phyloP scores from a whole-genome alignment of 2,329 filamentous ascomycete species.

The Aschersonia sp. region DNA sequence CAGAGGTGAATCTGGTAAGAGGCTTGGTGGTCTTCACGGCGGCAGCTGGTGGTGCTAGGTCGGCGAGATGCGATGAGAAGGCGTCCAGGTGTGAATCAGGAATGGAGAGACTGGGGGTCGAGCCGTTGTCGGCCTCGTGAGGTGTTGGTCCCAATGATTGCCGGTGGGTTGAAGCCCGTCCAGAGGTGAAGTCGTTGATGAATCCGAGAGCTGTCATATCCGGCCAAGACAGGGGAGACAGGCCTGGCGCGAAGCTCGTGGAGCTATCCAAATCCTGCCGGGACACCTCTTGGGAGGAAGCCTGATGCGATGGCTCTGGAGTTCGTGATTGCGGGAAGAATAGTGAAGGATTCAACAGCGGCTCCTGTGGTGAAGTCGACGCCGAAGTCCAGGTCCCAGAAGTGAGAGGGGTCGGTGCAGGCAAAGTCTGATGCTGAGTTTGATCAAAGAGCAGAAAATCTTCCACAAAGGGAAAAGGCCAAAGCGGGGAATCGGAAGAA shows the following conservation, averaged over 20 bases:
- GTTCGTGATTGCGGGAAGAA: background rate
- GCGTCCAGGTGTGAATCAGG: too few relatives aligned
- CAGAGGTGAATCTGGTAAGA: background rate
- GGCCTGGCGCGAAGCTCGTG: background rate
- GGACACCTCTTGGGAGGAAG: background rate
- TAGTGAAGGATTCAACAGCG: background rate
- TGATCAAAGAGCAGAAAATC: slow-evolving; percentile 1
- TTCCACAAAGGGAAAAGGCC: background rate
- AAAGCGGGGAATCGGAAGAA: background rate
- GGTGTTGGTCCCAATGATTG: background rate
- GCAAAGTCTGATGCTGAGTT: background rate
- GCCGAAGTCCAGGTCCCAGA: background rate
- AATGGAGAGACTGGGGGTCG: too few relatives aligned
- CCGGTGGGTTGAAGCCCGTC: background rate
- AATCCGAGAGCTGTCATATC: slow-evolving; percentile 3
- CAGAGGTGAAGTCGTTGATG: slow-evolving; percentile 1
- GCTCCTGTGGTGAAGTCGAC: background rate
- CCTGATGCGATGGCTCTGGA: background rate
- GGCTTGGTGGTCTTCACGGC: background rate
- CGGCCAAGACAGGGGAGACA: background rate
- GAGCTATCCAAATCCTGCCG: background rate
- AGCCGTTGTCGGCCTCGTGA: too few relatives aligned
- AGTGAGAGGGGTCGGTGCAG: background rate
- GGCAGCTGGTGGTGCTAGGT: too few relatives aligned
- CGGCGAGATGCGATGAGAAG: too few relatives aligned